A percentile compares a stretch with the other conserved stretches of the same genome.
These are phyloP conservation scores for Apiospora arundinis DNA, from an alignment of 2,329 filamentous ascomycete species.

Conservation along the genomic window DNA sequence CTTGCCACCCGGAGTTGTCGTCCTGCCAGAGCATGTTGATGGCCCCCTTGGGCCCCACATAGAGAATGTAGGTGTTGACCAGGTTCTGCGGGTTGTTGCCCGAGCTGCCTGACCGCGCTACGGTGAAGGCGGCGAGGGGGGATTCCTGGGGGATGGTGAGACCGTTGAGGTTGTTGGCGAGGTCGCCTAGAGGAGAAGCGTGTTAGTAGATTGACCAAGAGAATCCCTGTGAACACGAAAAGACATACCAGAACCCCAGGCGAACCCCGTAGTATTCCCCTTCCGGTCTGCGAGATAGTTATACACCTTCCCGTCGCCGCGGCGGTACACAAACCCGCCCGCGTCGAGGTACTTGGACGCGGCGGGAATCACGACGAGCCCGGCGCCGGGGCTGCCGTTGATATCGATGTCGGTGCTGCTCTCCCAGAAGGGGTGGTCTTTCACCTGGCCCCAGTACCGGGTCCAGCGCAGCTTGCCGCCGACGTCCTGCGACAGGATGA, in stretches of 20 bases:
- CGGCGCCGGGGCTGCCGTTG: constrained; percentile 25
- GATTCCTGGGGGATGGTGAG: constrained; percentile 28
- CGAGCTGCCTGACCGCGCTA: constrained; percentile 30
- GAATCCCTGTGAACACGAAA: too few species aligned
- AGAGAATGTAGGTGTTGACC: constrained; percentile 33
- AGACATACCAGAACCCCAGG: constrained; percentile 32
- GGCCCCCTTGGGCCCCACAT: constrained; percentile 28
- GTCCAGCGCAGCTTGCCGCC: constrained; percentile 21
- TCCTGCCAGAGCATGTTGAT: constrained; percentile 34
- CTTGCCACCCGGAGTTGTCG: constrained; percentile 31
- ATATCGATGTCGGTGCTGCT: constrained; percentile 27
- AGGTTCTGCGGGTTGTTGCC: constrained; percentile 29
- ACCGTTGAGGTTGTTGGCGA: background rate
- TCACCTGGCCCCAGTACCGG: constrained; percentile 17
- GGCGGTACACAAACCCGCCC: constrained; percentile 30
- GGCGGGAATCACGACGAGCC: constrained; percentile 28
- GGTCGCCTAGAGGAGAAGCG: background rate
- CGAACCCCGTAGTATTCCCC: constrained; percentile 23
- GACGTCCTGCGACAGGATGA: constrained; percentile 19
- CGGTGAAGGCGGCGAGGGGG: constrained; percentile 31
- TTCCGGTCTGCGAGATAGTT: constrained; percentile 28
- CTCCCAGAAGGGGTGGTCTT: background rate
- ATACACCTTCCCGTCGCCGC: constrained; percentile 30
- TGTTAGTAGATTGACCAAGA: too few species aligned
- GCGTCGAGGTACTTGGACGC: constrained; percentile 26